These are phyloP conservation scores for Ilyonectria robusta DNA, from an alignment of 2,329 filamentous ascomycete species.

Conservation along the genomic window DNA sequence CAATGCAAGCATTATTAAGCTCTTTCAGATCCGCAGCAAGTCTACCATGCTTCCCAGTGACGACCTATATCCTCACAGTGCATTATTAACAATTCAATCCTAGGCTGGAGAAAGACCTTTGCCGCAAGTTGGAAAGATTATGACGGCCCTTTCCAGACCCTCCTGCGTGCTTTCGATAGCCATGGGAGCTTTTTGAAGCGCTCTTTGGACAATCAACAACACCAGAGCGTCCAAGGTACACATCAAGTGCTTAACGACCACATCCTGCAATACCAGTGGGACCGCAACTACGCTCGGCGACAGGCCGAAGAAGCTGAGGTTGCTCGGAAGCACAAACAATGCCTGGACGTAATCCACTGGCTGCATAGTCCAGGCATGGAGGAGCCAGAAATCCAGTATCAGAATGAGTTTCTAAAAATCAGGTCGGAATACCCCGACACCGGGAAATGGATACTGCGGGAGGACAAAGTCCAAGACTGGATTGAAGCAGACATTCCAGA, in stretches of 20 bases:
- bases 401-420: background rate
- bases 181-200: conserved; percentile 2
- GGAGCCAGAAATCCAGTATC: conserved; percentile 4
- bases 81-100: too few species aligned
- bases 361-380: conserved; percentile 11
- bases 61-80: too few species aligned
- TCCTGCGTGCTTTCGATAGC: background rate
- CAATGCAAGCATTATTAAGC: background rate
- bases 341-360: conserved; percentile 6
- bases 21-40: conserved; percentile 13
- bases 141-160: background rate
- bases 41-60: background rate
- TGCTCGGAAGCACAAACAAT: conserved; percentile 15
- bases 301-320: background rate
- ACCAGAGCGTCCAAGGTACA: background rate
- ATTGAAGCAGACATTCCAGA: conserved; percentile 16
- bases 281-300: background rate
- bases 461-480: conserved; percentile 13
- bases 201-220: background rate
- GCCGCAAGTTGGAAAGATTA: conserved; percentile 14
- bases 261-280: background rate
- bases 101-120: conserved; percentile 24
- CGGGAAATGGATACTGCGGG: conserved; percentile 20
- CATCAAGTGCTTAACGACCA: background rate
- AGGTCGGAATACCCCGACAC: conserved; percentile 2